Evolutionary conservation across 768 basidiomycete species (phyloP), one percentile per base, ranked within the genome.

Genomic region (Podaxis mareebaensis): DNA sequence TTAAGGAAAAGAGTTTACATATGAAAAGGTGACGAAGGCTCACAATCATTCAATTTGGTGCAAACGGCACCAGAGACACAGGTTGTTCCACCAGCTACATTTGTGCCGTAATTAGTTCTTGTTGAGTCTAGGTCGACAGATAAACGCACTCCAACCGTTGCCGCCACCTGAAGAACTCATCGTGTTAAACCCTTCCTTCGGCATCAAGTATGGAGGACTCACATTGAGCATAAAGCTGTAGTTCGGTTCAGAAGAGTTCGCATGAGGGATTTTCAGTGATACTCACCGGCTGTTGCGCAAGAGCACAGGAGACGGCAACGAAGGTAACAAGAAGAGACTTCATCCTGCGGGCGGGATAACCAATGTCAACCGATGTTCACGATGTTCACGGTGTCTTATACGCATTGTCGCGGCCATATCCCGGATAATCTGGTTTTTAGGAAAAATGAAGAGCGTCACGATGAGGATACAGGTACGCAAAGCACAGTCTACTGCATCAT

Each of bases 31-130:
- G 17, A 38, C 36, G 20, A n/a, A 22, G 48, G 55, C 73, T 51
- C 39, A 77, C 76, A 78, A 48, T 72, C 69, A 60, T 77, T 78
- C 15, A 72, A 44, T 13, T 65, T 67, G 17, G 72, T 72, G 64
- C 78, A 79, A 30, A 67, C 67, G n/a, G 73, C 61, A 20, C 78
- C 77, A 10, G 75, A 64, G 8, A 68, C 77, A 63, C 78, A 79
- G n/a, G 75, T 74, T 0, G 74, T 77, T 15, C 69, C 67, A 24
- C 77, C 78, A 11, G 72, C 71, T 72, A 60, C 24, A 28, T 22
- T 10, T 22, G 38, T 28, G 33, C 36, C 24, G 12, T 44, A 15
- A 17, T 46, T 40, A 58, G 13, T 39, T 22, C 8, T 7, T 22
- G 11, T n/a, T 26, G 8, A 22, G 7, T 52, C 13, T 38, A 22